Evolutionary conservation across 495 filamentous ascomycete species (phyloP).

Genomic region (Penicillium simplicissimum): DNA sequence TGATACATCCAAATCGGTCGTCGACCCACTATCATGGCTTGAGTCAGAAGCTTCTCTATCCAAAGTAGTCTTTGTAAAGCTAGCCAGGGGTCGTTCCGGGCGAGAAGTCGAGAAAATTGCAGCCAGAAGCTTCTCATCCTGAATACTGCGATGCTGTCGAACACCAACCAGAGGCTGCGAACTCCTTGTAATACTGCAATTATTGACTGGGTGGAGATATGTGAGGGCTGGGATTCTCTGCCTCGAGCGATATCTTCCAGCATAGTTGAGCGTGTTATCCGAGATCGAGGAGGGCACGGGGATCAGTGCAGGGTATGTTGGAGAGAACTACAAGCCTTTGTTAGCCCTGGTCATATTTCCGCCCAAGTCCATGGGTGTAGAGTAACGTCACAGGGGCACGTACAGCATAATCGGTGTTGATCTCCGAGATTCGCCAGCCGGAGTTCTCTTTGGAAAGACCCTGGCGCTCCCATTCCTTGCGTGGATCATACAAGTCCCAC

Average conservation of each 20-base stretch:
- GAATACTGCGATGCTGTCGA: slow-evolving; percentile 84
- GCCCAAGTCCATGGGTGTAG: not conserved
- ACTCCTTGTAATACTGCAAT: slow-evolving; percentile 93
- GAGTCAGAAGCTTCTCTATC: slow-evolving; percentile 59
- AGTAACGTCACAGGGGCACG: not conserved
- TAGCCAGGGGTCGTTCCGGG: slow-evolving; percentile 46
- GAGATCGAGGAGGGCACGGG: slow-evolving; percentile 85
- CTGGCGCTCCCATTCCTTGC: slow-evolving; percentile 76
- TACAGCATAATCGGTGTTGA: slow-evolving; percentile 83
- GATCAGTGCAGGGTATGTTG: slow-evolving; percentile 89
- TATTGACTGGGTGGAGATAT: slow-evolving; percentile 95
- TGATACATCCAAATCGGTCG: slow-evolving; percentile 45
- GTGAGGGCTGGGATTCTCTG: slow-evolving; percentile 84
- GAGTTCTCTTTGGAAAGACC: slow-evolving; percentile 76
- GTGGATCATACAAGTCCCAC: slow-evolving; percentile 86
- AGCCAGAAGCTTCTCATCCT: slow-evolving; percentile 91
- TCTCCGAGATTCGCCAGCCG: slow-evolving; percentile 87
- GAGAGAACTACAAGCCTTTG: slow-evolving; percentile 65
- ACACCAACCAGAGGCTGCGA: slow-evolving; percentile 92
- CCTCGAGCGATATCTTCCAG: slow-evolving; percentile 82
- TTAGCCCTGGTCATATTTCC: slow-evolving; percentile 24
- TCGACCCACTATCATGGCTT: slow-evolving; percentile 54
- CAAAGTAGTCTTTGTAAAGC: slow-evolving; percentile 39
- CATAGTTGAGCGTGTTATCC: slow-evolving; percentile 95
- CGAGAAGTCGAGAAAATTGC: slow-evolving; percentile 87